A percentile compares a stretch with the other conserved stretches of the same genome.
phyloP scores from a whole-genome alignment of 129 eudicot species.

The Arctium minus region DNA sequence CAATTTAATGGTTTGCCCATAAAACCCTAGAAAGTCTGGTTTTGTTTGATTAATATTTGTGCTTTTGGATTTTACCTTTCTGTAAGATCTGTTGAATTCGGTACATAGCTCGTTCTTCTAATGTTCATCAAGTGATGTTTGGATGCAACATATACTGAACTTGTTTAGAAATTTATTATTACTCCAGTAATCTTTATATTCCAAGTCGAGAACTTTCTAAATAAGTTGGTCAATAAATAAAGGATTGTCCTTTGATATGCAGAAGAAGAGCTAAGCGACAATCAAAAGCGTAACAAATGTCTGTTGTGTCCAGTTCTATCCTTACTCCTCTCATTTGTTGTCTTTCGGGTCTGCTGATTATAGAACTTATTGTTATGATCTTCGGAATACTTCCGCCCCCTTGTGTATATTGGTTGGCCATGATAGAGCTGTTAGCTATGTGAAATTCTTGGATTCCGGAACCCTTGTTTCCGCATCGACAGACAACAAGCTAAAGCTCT shows the following conservation, averaged over 20 bases:
- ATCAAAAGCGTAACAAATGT: conserved; percentile 77
- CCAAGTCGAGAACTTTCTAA: conserved; percentile 2
- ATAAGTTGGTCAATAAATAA: conserved; percentile 4
- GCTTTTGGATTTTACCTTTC: too few species aligned
- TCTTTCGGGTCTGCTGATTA: conserved; percentile 94
- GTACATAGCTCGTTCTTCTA: neutral
- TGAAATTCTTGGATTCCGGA: conserved; percentile 77
- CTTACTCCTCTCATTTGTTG: conserved; percentile 70
- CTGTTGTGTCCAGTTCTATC: conserved; percentile 92
- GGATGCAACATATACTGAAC: too few species aligned
- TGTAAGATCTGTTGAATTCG: too few species aligned
- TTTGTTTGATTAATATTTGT: too few species aligned
- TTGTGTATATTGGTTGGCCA: conserved; percentile 91
- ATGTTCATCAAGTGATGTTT: too few species aligned
- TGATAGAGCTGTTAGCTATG: conserved; percentile 87
- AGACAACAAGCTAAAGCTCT: conserved; percentile 82
- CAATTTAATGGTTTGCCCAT: too few species aligned
- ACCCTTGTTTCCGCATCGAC: conserved; percentile 93
- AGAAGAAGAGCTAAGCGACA: conserved; percentile 73
- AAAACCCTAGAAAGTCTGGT: too few species aligned
- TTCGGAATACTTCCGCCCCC: conserved; percentile 66
- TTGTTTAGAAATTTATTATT: neutral
- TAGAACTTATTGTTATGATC: conserved; percentile 81
- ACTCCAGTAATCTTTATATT: conserved; percentile 1
- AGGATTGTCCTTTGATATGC: conserved; percentile 23